Evolutionary conservation across 257 asterid genomes (phyloP).

Genomic region (Thymus quinquecostatus): DNA sequence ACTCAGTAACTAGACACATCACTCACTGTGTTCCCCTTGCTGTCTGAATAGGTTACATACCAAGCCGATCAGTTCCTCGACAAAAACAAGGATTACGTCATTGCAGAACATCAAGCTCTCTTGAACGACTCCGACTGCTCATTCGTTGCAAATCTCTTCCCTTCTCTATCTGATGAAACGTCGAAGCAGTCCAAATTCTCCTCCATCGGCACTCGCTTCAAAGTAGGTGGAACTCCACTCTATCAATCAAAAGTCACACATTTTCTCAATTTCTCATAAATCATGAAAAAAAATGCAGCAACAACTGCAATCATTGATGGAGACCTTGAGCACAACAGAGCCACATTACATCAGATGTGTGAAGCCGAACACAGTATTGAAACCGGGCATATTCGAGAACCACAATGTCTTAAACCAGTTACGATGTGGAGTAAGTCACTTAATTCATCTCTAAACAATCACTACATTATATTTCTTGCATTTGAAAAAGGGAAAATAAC

Average conservation of each 20-base stretch:
- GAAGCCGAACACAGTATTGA: conserved; percentile 83
- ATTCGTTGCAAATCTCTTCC: conserved; percentile 80
- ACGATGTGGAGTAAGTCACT: conserved; percentile 86
- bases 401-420: conserved; percentile 81
- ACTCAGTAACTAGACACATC: conserved; percentile 19
- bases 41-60: conserved; percentile 73
- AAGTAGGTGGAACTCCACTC: conserved; percentile 51
- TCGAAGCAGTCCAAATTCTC: conserved; percentile 94
- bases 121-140: conserved; percentile 72
- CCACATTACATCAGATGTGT: conserved; percentile 98
- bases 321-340: conserved; percentile 85
- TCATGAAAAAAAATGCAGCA: conserved; percentile 61
- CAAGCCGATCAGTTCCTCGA: conserved; percentile 94
- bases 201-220: conserved; percentile 92
- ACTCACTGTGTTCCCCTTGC: conserved; percentile 20
- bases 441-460: conserved; percentile 5
- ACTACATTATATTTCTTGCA: conserved; percentile 1
- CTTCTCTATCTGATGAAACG: conserved; percentile 71
- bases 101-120: conserved; percentile 95
- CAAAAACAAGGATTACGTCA: conserved; percentile 92
- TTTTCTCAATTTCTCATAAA: conserved; percentile 21
- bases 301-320: conserved; percentile 95
- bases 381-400: conserved; percentile 97
- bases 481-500: conserved; percentile 14
- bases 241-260: conserved; percentile 24